Base-by-base conservation (phyloP, 768 basidiomycete genomes). In the Suillus alpinus region DNA sequence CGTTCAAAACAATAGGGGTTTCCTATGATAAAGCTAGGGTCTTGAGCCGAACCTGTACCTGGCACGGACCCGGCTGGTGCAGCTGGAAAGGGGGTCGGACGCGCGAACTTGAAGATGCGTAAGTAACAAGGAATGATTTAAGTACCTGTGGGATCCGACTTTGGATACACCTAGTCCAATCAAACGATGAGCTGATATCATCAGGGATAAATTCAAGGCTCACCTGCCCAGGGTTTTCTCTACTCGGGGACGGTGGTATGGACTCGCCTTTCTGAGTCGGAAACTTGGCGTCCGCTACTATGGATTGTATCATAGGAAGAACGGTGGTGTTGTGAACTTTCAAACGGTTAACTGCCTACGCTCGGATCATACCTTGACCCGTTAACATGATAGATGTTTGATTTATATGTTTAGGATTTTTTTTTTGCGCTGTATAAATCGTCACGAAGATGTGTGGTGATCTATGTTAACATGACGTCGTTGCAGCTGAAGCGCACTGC, bases 221-320 rank as follows among this genome's bases (percentile, higher is more conserved):
- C 58, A 80, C 82, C 65, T 75, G 73, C 13, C 78, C 81, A 6
- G 79, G 80, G 61, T 83, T 85, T 66, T 82, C 80, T 34, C 67
- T 65, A 5, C 75, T 75, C 1, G 82, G 78, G 14, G 76, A 77
- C 9, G 82, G 82, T 10, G 81, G 79, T 49, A 78, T 66, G 6
- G 74, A 78, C 6, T 63, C 37, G 20, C 59, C 65, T 40, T 67
- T 65, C 39, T 76, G 77, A 55, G 68, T 68, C 18, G 80, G 77
- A 63, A 78, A 81, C 63, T 79, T 80, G 36, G 78, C 74, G 58
- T 81, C 78, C 31, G 52, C 70, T 73, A 14, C 70, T 73, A 14
- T 32, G 5, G 10, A 47, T 26, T 26, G 26, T 26, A 26, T 26
- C 26, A 26, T 18, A 40, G 40, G 40, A 40, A 40, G 40, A 40